These are phyloP conservation scores for Haematococcus lacustris DNA, from an alignment of 139 green algal genomes.

Conservation along the genomic window DNA sequence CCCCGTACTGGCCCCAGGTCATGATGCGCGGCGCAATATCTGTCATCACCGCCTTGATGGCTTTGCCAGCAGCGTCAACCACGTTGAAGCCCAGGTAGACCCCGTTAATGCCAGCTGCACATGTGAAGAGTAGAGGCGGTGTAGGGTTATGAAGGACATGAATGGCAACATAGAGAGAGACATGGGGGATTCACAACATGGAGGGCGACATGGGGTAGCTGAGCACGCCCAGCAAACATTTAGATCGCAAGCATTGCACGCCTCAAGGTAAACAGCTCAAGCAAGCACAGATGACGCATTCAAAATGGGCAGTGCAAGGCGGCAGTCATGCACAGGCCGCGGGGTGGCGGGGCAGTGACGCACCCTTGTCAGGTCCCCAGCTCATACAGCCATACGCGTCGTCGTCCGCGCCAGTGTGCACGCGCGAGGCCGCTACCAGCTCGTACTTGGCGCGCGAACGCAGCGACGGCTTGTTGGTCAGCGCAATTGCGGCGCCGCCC, in stretches of 20 bases:
- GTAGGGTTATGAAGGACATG: too few species aligned
- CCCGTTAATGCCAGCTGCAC: constrained; percentile 35
- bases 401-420: constrained; percentile 64
- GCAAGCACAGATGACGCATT: too few species aligned
- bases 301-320: too few species aligned
- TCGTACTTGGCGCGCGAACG: constrained; percentile 57
- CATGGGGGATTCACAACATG: too few species aligned
- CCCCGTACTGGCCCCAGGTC: constrained; percentile 40
- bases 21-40: constrained; percentile 24
- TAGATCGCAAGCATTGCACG: too few species aligned
- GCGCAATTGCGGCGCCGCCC: constrained; percentile 42
- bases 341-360: too few species aligned
- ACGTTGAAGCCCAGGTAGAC: constrained; percentile 49
- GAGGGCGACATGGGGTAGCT: too few species aligned
- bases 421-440: constrained; percentile 34
- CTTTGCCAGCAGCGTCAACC: constrained; percentile 31
- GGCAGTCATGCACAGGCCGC: too few species aligned
- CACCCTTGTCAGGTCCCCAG: constrained; percentile 27
- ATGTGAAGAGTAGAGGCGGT: too few species aligned
- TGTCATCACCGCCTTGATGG: constrained; percentile 8
- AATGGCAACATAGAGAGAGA: too few species aligned
- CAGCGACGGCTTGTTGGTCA: constrained; percentile 59
- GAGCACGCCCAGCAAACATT: too few species aligned
- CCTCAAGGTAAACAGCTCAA: too few species aligned
- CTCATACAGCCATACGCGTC: constrained; percentile 48